Percentiles rank a stretch among this genome's conserved stretches.
Evolutionary conservation across 306 rosid genomes (phyloP).

Genomic region (Sesbania bispinosa): DNA sequence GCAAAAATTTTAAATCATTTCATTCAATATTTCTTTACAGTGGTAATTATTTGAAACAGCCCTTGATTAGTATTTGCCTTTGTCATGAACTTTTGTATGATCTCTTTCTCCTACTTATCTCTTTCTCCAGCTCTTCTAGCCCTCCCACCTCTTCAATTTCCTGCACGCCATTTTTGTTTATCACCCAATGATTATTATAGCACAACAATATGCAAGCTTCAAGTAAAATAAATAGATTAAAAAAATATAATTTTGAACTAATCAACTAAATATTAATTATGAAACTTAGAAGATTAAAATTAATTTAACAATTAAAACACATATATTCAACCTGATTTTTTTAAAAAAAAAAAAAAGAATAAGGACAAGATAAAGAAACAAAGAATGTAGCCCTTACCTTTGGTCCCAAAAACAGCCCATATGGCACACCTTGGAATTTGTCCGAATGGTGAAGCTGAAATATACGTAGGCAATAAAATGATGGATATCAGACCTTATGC

Average conservation of each 20-base stretch:
- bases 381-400: slow-evolving; percentile 46
- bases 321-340: background rate
- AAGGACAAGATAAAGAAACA: no score
- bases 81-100: slow-evolving; percentile 25
- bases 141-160: slow-evolving; percentile 96
- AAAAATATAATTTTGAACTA: background rate
- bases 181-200: background rate
- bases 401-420: slow-evolving; percentile 95
- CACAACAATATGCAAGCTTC: background rate
- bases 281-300: no score
- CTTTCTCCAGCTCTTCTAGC: slow-evolving; percentile 76
- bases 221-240: background rate
- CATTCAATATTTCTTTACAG: slow-evolving; percentile 29
- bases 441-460: slow-evolving; percentile 92
- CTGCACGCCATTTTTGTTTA: slow-evolving; percentile 44
- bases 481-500: slow-evolving; percentile 4
- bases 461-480: slow-evolving; percentile 30
- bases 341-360: no score
- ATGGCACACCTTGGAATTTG: slow-evolving; percentile 87
- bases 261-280: background rate
- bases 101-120: slow-evolving; percentile 60
- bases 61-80: background rate
- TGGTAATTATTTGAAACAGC: slow-evolving; percentile 4
- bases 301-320: background rate
- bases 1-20: slow-evolving; percentile 9